These are phyloP conservation scores for Solanum appendiculatum DNA, from an alignment of 257 asterid species.

Conservation along the genomic window DNA sequence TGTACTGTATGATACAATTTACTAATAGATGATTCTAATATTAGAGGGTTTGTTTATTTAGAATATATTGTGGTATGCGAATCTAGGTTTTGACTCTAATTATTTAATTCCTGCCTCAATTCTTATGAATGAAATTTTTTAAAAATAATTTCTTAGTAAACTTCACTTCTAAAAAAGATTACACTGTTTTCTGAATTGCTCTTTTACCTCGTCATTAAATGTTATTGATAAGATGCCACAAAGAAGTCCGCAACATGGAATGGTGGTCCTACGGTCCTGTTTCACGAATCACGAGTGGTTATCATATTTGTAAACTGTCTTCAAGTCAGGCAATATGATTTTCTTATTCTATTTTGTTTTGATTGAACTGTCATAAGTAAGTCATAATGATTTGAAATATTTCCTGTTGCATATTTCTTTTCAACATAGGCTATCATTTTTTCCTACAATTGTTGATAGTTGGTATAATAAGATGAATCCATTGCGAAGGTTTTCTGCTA, in stretches of 20 bases:
- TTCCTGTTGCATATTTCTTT: not conserved
- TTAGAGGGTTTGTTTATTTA: not conserved
- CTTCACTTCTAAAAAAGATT: not conserved
- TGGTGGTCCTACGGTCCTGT: not conserved
- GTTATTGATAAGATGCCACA: not conserved
- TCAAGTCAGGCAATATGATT: not conserved
- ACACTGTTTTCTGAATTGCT: not conserved
- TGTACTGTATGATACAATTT: not conserved
- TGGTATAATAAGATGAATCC: not conserved
- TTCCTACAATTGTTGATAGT: not conserved
- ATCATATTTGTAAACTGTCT: not conserved
- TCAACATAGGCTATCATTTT: not conserved
- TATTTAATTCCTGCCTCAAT: not conserved
- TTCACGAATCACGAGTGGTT: not conserved
- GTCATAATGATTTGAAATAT: not conserved
- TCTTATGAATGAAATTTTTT: not conserved
- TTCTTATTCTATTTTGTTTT: not conserved
- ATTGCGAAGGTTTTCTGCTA: not conserved
- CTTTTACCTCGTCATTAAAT: not conserved
- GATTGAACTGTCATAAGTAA: not conserved
- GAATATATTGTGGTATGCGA: not conserved
- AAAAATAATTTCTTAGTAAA: not conserved
- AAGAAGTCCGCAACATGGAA: not conserved
- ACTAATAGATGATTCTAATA: not conserved
- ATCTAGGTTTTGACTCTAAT: not conserved